These are phyloP conservation scores for Insectozyma bohioensis DNA, from an alignment of 1,139 yeast genomes.

Conservation along the genomic window DNA sequence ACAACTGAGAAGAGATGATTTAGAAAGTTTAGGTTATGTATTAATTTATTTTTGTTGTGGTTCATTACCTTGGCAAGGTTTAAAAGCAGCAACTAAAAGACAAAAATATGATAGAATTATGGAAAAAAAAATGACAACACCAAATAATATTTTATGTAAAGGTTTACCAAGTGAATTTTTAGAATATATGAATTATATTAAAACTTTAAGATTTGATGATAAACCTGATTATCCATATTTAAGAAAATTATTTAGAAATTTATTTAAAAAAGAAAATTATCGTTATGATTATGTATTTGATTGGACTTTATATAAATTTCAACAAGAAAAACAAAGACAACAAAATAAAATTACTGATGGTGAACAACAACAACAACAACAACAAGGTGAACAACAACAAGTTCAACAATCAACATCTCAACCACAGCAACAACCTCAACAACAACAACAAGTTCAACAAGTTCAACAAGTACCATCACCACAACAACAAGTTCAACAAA, in stretches of 20 bases:
- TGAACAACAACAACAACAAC: conserved; percentile 24
- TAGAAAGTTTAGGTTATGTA: conserved; percentile 94
- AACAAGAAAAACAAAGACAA: conserved; percentile 61
- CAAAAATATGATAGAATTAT: conserved; percentile 95
- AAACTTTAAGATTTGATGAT: conserved; percentile 90
- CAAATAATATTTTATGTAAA: conserved; percentile 83
- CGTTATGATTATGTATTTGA: conserved; percentile 94
- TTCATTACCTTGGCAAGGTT: conserved; percentile 97
- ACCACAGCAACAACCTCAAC: conserved; percentile 15
- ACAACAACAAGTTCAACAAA: conserved; percentile 19
- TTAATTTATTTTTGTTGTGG: conserved; percentile 94
- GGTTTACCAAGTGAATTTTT: conserved; percentile 92
- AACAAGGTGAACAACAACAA: conserved; percentile 15
- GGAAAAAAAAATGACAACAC: conserved; percentile 94
- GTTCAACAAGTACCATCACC: conserved; percentile 17
- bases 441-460: conserved; percentile 13
- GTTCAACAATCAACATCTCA: conserved; percentile 15
- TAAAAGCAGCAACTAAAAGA: conserved; percentile 94
- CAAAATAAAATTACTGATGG: conserved; percentile 33
- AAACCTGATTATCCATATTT: conserved; percentile 92
- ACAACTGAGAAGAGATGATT: conserved; percentile 94
- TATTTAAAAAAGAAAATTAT: conserved; percentile 85
- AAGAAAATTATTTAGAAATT: conserved; percentile 86
- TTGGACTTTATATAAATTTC: conserved; percentile 91
- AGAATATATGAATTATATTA: conserved; percentile 84